Percentiles rank a stretch among this genome's conserved stretches.
phyloP scores from a whole-genome alignment of 2,329 filamentous ascomycete genomes.

The Alternaria triticimaculans region DNA sequence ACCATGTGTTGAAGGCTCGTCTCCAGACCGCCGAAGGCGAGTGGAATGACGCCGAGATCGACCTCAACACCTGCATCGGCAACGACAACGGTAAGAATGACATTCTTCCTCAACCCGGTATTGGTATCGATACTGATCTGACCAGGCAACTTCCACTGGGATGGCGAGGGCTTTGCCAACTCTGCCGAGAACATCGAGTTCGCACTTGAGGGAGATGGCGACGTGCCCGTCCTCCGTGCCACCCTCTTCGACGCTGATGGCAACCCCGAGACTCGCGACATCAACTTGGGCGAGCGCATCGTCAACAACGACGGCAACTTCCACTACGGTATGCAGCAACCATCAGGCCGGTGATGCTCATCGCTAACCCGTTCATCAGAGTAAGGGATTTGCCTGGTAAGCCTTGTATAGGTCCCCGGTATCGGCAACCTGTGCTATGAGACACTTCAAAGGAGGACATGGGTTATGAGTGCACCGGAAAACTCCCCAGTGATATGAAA shows the following conservation, averaged over 20 bases:
- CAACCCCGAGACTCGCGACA: slow-evolving; percentile 51
- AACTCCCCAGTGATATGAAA: neutral
- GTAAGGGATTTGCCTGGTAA: neutral
- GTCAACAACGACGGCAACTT: slow-evolving; percentile 58
- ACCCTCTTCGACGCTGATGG: slow-evolving; percentile 54
- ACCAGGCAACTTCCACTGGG: slow-evolving; percentile 56
- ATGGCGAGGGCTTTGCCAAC: slow-evolving; percentile 54
- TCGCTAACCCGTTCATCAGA: neutral
- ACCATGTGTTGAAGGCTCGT: slow-evolving; percentile 56
- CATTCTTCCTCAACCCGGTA: no score
- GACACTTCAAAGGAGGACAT: neutral
- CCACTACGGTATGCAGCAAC: slow-evolving; percentile 18
- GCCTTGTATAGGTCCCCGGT: neutral
- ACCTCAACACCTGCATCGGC: slow-evolving; percentile 60
- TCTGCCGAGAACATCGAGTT: slow-evolving; percentile 58
- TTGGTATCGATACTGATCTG: neutral
- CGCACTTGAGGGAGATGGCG: slow-evolving; percentile 58
- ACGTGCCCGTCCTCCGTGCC: slow-evolving; percentile 62
- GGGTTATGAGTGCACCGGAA: neutral
- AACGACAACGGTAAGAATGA: slow-evolving; percentile 57
- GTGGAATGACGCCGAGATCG: slow-evolving; percentile 53
- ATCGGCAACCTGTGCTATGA: neutral
- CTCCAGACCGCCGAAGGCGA: slow-evolving; percentile 55
- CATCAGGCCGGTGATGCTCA: neutral
- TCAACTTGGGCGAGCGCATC: slow-evolving; percentile 65